Evolutionary conservation across 768 basidiomycete species (phyloP), one percentile per base, ranked within the genome.

Genomic region (Baorangia bicolor): DNA sequence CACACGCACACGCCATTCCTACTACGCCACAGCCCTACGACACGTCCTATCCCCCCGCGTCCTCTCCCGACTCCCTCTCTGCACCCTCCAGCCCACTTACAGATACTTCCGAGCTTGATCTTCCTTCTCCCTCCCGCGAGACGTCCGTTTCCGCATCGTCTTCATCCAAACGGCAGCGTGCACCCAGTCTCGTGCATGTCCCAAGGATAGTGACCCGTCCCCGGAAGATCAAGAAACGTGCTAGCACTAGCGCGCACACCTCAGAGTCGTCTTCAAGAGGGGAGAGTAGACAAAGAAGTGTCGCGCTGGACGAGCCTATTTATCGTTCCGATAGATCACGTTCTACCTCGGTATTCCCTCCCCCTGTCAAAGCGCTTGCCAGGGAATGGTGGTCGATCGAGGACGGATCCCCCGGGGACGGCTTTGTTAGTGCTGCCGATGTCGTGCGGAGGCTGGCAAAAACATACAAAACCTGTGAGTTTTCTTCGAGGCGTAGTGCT

Each of bases 391-490:
- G 87, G 82, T 75, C 75, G 10, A 67, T 75, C 21, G 80, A 83
- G 42, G 76, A 81, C 49, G 86, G 84, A 1, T 70, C 70, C 21
- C 81, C 82, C 2, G 83, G 82, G 6, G 66, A 73, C 1, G 73
- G 64, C 2, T 81, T 86, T 62, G 68, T 85, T 44, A 88, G 84
- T 69, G 87, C 85, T 13, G 87, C 87, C 64, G 70, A 70, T 20
- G 87, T 87, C 8, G 86, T 92, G 12, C 76, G 73, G 60, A 68
- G 74, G 34, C 74, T 91, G 2, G 80, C 85, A 70, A 86, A 82
- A 63, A 78, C 80, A 0, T 92, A 92, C 63, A 87, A 86, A 71
- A 70, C 76, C 49, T 88, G 90, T 91, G 60, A 64, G 86, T 77
- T 33, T 30, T 40, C 35, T 34, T 12, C 38, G 23, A 5, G 23